Percentiles rank a stretch among this genome's conserved stretches.
Conservation (phyloP, 129 eudicot species). For the Calendula officinalis region DNA sequence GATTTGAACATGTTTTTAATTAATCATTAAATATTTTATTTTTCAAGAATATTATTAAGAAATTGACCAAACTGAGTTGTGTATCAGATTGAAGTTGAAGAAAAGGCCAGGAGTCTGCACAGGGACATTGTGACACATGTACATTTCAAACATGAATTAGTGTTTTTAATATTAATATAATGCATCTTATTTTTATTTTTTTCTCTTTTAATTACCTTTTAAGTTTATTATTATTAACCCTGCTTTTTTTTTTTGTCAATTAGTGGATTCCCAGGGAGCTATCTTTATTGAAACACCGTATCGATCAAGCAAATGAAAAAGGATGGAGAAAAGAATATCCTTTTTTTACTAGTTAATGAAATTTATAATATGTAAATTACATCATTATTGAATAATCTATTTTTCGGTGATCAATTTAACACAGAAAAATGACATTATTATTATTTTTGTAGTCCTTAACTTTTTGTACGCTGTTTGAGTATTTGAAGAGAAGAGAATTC, state of each 20-base stretch:
- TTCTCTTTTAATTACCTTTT: conserved; percentile 7
- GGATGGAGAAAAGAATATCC: conserved; percentile 91
- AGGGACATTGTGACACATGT: conserved; percentile 63
- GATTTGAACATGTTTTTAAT: background rate
- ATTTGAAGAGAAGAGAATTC: conserved; percentile 41
- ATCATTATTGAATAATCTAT: background rate
- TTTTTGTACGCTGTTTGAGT: conserved; percentile 40
- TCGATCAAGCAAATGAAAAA: conserved; percentile 73
- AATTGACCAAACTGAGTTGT: conserved; percentile 21
- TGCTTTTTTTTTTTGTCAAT: conserved; percentile 8
- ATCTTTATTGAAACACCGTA: conserved; percentile 40
- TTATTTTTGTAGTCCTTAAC: conserved; percentile 43
- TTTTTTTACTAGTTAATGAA: conserved; percentile 28
- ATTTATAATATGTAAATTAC: background rate
- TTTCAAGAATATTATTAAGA: background rate
- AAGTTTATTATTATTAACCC: background rate
- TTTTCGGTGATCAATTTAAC: no score
- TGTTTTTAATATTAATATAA: background rate
- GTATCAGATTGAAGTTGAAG: conserved; percentile 64
- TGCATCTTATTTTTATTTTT: background rate
- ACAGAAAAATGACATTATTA: background rate
- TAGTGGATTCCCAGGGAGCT: conserved; percentile 65
- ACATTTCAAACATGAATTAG: conserved; percentile 20
- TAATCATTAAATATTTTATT: background rate
- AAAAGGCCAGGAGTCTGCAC: conserved; percentile 62